Evolutionary conservation across 768 basidiomycete genomes (phyloP).

Genomic region (Daedalea quercina): DNA sequence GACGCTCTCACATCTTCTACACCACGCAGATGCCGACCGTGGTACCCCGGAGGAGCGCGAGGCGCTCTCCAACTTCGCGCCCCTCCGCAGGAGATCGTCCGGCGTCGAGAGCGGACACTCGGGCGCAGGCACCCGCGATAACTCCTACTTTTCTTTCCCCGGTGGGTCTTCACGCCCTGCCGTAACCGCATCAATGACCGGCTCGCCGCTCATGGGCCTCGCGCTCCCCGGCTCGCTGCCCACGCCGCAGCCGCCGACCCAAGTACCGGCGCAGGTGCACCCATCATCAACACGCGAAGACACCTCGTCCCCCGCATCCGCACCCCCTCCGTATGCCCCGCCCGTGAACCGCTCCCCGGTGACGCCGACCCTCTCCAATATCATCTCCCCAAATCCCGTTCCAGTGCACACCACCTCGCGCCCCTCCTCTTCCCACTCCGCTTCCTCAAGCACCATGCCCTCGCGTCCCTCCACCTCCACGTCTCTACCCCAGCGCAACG

Average conservation of each 20-base stretch:
- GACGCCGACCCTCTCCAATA: not conserved
- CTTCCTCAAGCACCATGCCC: constrained; percentile 1
- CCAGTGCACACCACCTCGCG: constrained; percentile 1
- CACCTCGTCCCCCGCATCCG: not conserved
- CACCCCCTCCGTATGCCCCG: not conserved
- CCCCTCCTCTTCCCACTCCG: constrained; percentile 1
- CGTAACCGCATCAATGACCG: constrained; percentile 3
- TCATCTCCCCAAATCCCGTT: not conserved
- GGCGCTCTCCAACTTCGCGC: constrained; percentile 21
- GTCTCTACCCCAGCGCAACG: not conserved
- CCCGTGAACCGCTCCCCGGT: constrained; percentile 1
- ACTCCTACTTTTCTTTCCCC: constrained; percentile 19
- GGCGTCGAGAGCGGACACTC: constrained; percentile 10
- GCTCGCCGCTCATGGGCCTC: constrained; percentile 6
- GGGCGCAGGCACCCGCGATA: constrained; percentile 4
- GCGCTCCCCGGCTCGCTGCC: constrained; percentile 10
- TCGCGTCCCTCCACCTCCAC: constrained; percentile 2
- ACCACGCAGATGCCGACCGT: constrained; percentile 15
- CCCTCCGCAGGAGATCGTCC: constrained; percentile 19
- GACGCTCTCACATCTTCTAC: constrained; percentile 34
- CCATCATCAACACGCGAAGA: not conserved
- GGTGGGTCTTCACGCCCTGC: constrained; percentile 10
- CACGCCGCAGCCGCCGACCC: not conserved
- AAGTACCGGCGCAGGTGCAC: not conserved
- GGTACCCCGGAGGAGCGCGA: constrained; percentile 17